These are phyloP conservation scores for Colletotrichum somersetense DNA, from an alignment of 2,329 filamentous ascomycete species.

Conservation along the genomic window DNA sequence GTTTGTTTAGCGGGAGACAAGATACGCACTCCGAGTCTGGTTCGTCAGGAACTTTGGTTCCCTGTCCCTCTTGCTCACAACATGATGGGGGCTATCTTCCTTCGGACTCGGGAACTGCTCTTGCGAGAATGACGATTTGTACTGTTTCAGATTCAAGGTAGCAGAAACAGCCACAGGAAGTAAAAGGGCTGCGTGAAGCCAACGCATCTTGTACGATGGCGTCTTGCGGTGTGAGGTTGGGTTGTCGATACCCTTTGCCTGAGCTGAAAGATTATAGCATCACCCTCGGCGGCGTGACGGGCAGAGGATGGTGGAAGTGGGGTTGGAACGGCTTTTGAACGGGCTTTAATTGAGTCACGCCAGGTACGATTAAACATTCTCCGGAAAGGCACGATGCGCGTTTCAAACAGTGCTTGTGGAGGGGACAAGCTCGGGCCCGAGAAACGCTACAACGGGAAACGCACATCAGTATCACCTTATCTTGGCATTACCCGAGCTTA, in stretches of 20 bases:
- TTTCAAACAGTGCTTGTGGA: conserved; percentile 35
- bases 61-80: conserved; percentile 2
- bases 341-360: conserved; percentile 11
- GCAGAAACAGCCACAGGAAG: conserved; percentile 29
- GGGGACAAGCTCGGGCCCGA: conserved; percentile 33
- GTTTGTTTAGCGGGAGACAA: accelerated
- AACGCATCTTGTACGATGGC: conserved; percentile 21
- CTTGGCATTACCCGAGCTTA: conserved; percentile 26
- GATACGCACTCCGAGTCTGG: conserved; percentile 29
- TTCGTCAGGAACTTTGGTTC: conserved; percentile 47
- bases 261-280: conserved; percentile 4
- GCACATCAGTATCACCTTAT: conserved; percentile 33
- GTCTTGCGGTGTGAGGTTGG: background rate
- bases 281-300: conserved; percentile 2
- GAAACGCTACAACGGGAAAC: conserved; percentile 18
- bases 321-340: background rate
- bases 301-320: background rate
- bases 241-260: conserved; percentile 18
- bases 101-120: conserved; percentile 2
- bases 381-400: conserved; percentile 36
- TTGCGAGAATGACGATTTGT: conserved; percentile 16
- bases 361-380: conserved; percentile 23
- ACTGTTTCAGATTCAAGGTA: conserved; percentile 39
- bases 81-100: background rate
- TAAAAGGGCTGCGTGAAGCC: conserved; percentile 13